Evolutionary conservation across 345 rosid genomes (phyloP).

Genomic region (Geranium rotundifolium): DNA sequence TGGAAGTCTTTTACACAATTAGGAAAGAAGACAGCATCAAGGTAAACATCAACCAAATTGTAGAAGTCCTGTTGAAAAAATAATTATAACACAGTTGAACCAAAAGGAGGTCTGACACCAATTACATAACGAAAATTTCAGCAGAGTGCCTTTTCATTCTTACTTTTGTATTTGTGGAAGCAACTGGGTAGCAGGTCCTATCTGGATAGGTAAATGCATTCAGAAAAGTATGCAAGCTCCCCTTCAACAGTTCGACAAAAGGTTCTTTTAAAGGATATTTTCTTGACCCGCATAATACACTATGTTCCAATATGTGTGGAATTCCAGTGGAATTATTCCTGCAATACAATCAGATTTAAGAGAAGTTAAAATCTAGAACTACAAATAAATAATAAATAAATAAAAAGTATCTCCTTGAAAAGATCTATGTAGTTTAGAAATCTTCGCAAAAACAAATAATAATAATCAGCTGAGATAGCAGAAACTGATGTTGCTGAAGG

Average conservation of each 20-base stretch:
- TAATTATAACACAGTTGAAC: not conserved
- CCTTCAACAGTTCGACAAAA: slow-evolving; percentile 85
- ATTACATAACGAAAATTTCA: not conserved
- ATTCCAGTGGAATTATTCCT: slow-evolving; percentile 95
- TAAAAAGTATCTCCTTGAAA: no score
- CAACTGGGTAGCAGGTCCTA: slow-evolving; percentile 95
- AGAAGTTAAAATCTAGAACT: not conserved
- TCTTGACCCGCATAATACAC: slow-evolving; percentile 91
- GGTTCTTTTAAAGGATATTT: slow-evolving; percentile 97
- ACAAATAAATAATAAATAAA: no score
- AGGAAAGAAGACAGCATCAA: slow-evolving; percentile 97
- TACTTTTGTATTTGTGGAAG: slow-evolving; percentile 92
- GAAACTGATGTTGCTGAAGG: not conserved
- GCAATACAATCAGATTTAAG: slow-evolving; percentile 18
- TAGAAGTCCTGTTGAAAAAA: slow-evolving; percentile 67
- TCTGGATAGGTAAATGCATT: slow-evolving; percentile 98
- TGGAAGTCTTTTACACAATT: slow-evolving; percentile 81
- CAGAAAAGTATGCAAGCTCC: slow-evolving; percentile 84
- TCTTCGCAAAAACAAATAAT: not conserved
- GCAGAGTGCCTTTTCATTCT: not conserved
- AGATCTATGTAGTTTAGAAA: not conserved
- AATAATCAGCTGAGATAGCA: not conserved
- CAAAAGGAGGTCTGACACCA: not conserved
- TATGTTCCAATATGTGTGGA: slow-evolving; percentile 95
- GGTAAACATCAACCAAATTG: slow-evolving; percentile 88